Percentiles rank a stretch among this genome's conserved stretches.
Evolutionary conservation across 1,284 basidiomycete species (phyloP).

Genomic region (Cryptococcus sp.): DNA sequence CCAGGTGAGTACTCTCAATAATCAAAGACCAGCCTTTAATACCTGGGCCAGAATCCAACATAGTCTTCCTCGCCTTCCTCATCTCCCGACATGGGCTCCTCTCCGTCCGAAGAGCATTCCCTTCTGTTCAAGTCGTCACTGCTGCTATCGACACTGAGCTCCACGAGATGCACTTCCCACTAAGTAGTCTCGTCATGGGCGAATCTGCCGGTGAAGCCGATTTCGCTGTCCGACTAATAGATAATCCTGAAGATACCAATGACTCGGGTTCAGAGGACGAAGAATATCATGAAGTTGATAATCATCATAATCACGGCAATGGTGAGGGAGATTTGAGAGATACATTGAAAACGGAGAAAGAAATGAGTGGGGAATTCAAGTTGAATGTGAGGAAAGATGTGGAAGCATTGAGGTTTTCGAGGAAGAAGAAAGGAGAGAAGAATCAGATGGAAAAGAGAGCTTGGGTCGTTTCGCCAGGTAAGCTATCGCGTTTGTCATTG

Average conservation of each 20-base stretch:
- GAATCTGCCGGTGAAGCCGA: slow-evolving; percentile 40
- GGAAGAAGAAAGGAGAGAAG: slow-evolving; percentile 8
- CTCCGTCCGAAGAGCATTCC: slow-evolving; percentile 74
- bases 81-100: slow-evolving; percentile 75
- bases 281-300: slow-evolving; percentile 37
- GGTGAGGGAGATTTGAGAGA: slow-evolving; percentile 16
- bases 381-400: slow-evolving; percentile 12
- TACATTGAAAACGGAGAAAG: slow-evolving; percentile 2
- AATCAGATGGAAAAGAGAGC: slow-evolving; percentile 31
- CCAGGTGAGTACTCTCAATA: slow-evolving; percentile 31
- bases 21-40: background rate
- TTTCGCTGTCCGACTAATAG: slow-evolving; percentile 26
- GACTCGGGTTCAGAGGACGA: slow-evolving; percentile 5
- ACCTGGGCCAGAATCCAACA: slow-evolving; percentile 68
- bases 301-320: slow-evolving; percentile 21
- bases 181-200: slow-evolving; percentile 25
- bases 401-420: slow-evolving; percentile 25
- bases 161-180: slow-evolving; percentile 37
- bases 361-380: slow-evolving; percentile 9
- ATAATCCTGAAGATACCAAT: slow-evolving; percentile 10
- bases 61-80: slow-evolving; percentile 84
- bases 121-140: slow-evolving; percentile 71
- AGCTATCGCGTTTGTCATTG: background rate
- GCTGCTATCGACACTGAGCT: slow-evolving; percentile 63
- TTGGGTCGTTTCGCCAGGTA: slow-evolving; percentile 43